phyloP scores from a whole-genome alignment of 768 basidiomycete species.

The Leccinum truebloodii region DNA sequence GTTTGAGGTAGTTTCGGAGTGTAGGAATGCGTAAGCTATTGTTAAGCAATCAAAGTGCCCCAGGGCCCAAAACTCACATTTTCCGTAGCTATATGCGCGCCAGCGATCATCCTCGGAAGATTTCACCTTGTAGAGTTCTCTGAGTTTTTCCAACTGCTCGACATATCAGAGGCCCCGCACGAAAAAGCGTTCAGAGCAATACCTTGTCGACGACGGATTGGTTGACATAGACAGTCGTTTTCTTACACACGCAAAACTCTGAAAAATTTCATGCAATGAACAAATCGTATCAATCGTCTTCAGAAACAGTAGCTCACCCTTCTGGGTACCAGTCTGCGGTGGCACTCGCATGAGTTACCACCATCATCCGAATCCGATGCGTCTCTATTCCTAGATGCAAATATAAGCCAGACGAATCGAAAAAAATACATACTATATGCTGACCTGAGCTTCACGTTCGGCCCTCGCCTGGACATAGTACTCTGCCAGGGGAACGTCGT shows the following conservation, averaged over 20 bases:
- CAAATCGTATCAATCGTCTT: background rate
- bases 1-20: constrained; percentile 53
- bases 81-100: constrained; percentile 64
- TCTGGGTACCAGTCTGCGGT: constrained; percentile 24
- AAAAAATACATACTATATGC: constrained; percentile 11
- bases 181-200: constrained; percentile 2
- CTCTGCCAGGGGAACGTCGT: constrained; percentile 58
- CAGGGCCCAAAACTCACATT: constrained; percentile 46
- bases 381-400: constrained; percentile 33
- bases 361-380: constrained; percentile 38
- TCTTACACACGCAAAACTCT: constrained; percentile 66
- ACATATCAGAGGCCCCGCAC: constrained; percentile 1
- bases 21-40: constrained; percentile 53
- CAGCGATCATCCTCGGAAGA: constrained; percentile 61
- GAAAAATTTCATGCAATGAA: background rate
- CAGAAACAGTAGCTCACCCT: constrained; percentile 25
- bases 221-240: constrained; percentile 49
- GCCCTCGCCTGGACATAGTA: constrained; percentile 62
- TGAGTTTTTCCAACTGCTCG: constrained; percentile 63
- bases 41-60: background rate
- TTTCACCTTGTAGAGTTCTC: constrained; percentile 63
- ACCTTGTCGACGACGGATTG: constrained; percentile 79
- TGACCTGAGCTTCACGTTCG: constrained; percentile 45
- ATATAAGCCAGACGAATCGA: background rate
- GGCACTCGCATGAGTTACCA: constrained; percentile 21